These are phyloP conservation scores for Termitomyces sp. DNA, from an alignment of 768 basidiomycete species.

Conservation along the genomic window DNA sequence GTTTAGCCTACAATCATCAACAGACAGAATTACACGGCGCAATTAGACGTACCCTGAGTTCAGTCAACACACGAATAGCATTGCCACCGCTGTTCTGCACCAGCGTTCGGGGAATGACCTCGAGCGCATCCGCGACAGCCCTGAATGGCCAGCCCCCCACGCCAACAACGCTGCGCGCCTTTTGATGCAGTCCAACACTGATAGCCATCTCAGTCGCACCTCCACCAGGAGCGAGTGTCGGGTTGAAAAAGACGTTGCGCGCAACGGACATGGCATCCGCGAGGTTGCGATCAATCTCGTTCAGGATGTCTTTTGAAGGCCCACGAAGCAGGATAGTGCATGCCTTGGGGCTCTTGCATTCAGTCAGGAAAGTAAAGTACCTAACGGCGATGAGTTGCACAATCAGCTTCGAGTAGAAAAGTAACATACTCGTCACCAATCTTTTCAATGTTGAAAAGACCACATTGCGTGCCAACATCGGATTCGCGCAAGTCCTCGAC, in stretches of 20 bases:
- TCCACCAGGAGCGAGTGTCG: constrained; percentile 89
- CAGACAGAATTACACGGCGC: constrained; percentile 3
- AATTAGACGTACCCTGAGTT: constrained; percentile 72
- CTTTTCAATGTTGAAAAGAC: constrained; percentile 96
- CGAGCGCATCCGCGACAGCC: constrained; percentile 94
- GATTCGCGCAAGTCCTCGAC: constrained; percentile 90
- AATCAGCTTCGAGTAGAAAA: neutral
- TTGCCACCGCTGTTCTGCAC: constrained; percentile 96
- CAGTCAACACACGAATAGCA: constrained; percentile 89
- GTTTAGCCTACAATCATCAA: constrained; percentile 74
- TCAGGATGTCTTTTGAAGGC: constrained; percentile 96
- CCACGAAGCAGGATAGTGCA: constrained; percentile 98
- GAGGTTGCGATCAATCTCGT: constrained; percentile 97
- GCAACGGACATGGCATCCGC: constrained; percentile 98
- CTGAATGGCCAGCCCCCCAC: constrained; percentile 90
- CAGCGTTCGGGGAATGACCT: constrained; percentile 93
- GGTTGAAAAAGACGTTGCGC: constrained; percentile 96
- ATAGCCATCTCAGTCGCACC: constrained; percentile 99
- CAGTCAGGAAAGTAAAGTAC: constrained; percentile 97
- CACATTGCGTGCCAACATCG: constrained; percentile 92
- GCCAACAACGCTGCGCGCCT: constrained; percentile 78
- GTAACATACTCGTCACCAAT: constrained; percentile 84
- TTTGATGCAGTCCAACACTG: constrained; percentile 79
- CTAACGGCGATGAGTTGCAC: constrained; percentile 25
- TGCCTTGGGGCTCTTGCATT: constrained; percentile 88